Evolutionary conservation across 306 rosid species (phyloP).

Genomic region (Dryas alaskensis): DNA sequence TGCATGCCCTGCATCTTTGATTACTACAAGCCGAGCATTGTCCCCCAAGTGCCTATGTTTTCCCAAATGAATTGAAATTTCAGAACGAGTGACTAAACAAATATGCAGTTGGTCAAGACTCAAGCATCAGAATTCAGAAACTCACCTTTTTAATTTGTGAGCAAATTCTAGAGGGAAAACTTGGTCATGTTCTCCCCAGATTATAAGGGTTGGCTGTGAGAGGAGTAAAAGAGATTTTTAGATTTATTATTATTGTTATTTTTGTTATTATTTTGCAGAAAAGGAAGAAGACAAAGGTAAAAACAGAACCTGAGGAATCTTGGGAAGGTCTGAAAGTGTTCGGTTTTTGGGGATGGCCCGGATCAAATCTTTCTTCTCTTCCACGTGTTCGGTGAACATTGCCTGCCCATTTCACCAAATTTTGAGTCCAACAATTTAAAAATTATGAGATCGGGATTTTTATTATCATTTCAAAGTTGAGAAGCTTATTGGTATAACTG

Average conservation of each 20-base stretch:
- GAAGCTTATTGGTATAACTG: too few species aligned
- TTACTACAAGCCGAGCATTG: slow-evolving; percentile 57
- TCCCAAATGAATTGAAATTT: slow-evolving; percentile 11
- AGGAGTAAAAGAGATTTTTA: neutral
- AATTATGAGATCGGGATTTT: too few species aligned
- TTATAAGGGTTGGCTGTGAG: slow-evolving; percentile 63
- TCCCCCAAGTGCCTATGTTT: slow-evolving; percentile 64
- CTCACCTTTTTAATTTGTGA: slow-evolving; percentile 65
- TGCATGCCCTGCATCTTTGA: slow-evolving; percentile 78
- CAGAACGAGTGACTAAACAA: neutral
- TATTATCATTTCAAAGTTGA: too few species aligned
- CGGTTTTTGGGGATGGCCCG: slow-evolving; percentile 55
- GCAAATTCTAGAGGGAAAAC: slow-evolving; percentile 68
- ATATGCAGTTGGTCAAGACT: neutral
- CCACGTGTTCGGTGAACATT: slow-evolving; percentile 58
- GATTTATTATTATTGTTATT: neutral
- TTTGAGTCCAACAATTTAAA: neutral
- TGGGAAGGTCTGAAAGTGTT: slow-evolving; percentile 57
- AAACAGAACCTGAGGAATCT: slow-evolving; percentile 60
- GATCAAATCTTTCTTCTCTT: slow-evolving; percentile 73
- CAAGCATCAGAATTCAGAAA: neutral
- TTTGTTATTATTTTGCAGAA: neutral
- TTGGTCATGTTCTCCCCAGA: slow-evolving; percentile 85
- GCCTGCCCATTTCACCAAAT: slow-evolving; percentile 43
- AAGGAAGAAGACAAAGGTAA: neutral